Conservation (phyloP, 2,329 filamentous ascomycete species). For the Nakataea oryzae region DNA sequence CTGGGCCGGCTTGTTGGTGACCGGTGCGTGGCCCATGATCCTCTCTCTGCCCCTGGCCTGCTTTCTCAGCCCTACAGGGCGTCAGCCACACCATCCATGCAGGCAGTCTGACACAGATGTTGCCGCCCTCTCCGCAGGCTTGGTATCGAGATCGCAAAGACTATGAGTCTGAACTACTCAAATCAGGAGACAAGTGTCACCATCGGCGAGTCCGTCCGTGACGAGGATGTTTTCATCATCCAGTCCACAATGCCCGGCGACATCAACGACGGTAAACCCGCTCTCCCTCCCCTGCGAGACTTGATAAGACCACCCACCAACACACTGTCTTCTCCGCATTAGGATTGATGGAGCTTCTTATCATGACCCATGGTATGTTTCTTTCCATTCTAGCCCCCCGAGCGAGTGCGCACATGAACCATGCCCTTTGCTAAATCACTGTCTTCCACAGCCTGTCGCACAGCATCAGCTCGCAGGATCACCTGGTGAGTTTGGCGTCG, state of each 20-base stretch:
- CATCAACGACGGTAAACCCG: slow-evolving; percentile 69
- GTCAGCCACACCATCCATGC: neutral
- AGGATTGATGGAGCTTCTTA: slow-evolving; percentile 84
- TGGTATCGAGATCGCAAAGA: slow-evolving; percentile 5
- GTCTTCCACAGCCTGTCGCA: slow-evolving; percentile 9
- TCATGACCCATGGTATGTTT: slow-evolving; percentile 72
- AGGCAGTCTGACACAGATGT: neutral
- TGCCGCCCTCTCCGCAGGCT: neutral
- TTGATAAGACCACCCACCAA: neutral
- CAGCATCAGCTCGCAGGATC: slow-evolving; percentile 13
- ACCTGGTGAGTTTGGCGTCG: slow-evolving; percentile 4
- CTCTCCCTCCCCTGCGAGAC: neutral
- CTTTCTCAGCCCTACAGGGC: neutral
- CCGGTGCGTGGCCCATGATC: neutral
- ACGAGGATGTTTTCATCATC: slow-evolving; percentile 96
- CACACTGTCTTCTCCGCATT: neutral
- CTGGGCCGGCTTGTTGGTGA: slow-evolving; percentile 2
- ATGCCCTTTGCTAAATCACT: neutral
- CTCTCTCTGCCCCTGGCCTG: neutral
- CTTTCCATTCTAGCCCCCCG: neutral
- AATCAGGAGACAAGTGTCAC: slow-evolving; percentile 84
- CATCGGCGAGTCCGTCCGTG: slow-evolving; percentile 88
- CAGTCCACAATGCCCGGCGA: slow-evolving; percentile 92
- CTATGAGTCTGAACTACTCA: slow-evolving; percentile 41
- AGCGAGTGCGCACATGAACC: neutral